Evolutionary conservation across 2,329 filamentous ascomycete species (phyloP).

Genomic region (Spiromastix sp.): DNA sequence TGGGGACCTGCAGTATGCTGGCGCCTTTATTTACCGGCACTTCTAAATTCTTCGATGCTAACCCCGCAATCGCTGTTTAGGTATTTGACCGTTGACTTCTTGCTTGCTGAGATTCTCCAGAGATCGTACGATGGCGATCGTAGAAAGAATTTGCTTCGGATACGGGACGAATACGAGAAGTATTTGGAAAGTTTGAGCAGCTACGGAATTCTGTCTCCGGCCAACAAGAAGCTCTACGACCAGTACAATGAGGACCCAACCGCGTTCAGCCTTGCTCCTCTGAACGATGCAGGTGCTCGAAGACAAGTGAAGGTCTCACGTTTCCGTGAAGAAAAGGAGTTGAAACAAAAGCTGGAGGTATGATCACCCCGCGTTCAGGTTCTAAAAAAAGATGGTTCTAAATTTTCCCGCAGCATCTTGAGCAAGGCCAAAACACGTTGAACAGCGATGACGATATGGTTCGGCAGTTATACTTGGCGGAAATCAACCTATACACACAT

Average conservation of each 20-base stretch:
- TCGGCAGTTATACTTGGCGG: constrained; percentile 66
- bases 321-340: constrained; percentile 73
- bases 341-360: constrained; percentile 74
- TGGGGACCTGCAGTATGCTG: constrained; percentile 60
- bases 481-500: constrained; percentile 63
- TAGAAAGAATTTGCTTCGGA: constrained; percentile 49
- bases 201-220: constrained; percentile 59
- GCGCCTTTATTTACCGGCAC: not conserved
- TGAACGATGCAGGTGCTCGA: constrained; percentile 55
- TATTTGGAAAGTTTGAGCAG: constrained; percentile 68
- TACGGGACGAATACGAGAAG: constrained; percentile 62
- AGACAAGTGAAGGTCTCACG: constrained; percentile 77
- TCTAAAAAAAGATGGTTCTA: too few species aligned
- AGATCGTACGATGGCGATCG: constrained; percentile 55
- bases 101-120: constrained; percentile 69
- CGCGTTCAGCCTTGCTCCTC: constrained; percentile 62
- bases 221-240: constrained; percentile 60
- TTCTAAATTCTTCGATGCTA: not conserved
- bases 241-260: constrained; percentile 61
- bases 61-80: too few species aligned
- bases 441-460: constrained; percentile 78
- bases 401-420: constrained; percentile 46
- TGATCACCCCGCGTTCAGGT: too few species aligned
- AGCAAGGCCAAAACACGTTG: constrained; percentile 47
- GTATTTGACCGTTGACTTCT: constrained; percentile 67